Conservation (phyloP, 305 asterid species). For the Vinca major region DNA sequence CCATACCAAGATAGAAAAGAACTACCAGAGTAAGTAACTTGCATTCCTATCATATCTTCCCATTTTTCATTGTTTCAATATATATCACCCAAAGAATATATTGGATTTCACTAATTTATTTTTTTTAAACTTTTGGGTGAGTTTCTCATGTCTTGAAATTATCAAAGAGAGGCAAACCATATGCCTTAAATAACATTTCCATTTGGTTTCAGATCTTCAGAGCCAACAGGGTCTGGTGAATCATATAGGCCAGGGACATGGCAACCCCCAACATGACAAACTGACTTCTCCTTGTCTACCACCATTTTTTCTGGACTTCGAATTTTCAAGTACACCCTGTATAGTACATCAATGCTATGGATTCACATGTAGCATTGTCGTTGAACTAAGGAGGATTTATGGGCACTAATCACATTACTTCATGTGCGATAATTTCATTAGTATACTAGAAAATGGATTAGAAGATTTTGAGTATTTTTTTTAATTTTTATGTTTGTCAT, state of each 20-base stretch:
- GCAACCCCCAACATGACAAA: conserved; percentile 69
- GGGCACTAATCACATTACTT: no score
- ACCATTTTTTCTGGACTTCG: neutral
- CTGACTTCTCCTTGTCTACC: neutral
- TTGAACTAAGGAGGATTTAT: no score
- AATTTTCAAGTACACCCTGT: no score
- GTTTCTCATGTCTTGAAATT: neutral
- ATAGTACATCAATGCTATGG: no score
- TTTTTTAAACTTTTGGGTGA: no score
- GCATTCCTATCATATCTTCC: neutral
- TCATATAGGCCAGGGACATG: conserved; percentile 89
- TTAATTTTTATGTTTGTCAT: neutral
- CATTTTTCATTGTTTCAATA: neutral
- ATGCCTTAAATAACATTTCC: neutral
- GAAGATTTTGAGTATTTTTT: no score
- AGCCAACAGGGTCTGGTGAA: conserved; percentile 80
- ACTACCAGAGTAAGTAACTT: conserved; percentile 39
- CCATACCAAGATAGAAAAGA: conserved; percentile 18
- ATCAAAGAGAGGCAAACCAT: neutral
- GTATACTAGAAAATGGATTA: no score
- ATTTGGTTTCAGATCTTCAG: conserved; percentile 47
- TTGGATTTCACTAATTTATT: neutral
- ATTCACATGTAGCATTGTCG: no score
- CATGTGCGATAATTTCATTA: no score
- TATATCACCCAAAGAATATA: neutral